Conservation (phyloP, 2,329 filamentous ascomycete genomes). For the Cladosporium sp. region DNA sequence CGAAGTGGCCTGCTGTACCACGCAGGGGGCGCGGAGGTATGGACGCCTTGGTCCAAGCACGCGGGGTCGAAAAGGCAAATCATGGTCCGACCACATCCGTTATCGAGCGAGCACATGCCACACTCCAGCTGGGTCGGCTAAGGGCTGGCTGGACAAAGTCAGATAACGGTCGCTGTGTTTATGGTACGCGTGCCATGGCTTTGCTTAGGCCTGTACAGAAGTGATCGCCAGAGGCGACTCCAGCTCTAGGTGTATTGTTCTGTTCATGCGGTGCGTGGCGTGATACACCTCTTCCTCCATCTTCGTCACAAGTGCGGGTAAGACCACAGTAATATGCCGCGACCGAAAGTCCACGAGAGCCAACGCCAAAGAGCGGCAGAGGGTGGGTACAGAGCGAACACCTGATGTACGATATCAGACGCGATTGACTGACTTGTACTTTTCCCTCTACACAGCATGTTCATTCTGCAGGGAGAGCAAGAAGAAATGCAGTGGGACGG, state of each 20-base stretch:
- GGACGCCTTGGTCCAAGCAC: background rate
- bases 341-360: conserved; percentile 15
- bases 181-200: background rate
- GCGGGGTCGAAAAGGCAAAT: background rate
- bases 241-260: background rate
- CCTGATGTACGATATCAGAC: background rate
- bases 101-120: conserved; percentile 2
- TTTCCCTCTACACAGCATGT: background rate
- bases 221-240: background rate
- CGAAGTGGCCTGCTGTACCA: background rate
- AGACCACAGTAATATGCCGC: conserved; percentile 12
- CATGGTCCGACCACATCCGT: conserved; percentile 6
- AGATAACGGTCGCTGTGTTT: background rate
- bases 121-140: background rate
- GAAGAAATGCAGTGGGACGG: conserved; percentile 10
- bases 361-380: conserved; percentile 17
- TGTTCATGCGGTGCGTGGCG: background rate
- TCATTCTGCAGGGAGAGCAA: conserved; percentile 11
- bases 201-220: background rate
- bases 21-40: background rate
- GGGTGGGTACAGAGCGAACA: background rate
- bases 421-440: background rate
- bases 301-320: background rate
- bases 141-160: conserved; percentile 1
- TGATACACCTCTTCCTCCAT: background rate